A percentile compares a stretch with the other conserved stretches of the same genome.
Evolutionary conservation across 78 protist species (phyloP).

Genomic region (Cyanophora paradoxa): DNA sequence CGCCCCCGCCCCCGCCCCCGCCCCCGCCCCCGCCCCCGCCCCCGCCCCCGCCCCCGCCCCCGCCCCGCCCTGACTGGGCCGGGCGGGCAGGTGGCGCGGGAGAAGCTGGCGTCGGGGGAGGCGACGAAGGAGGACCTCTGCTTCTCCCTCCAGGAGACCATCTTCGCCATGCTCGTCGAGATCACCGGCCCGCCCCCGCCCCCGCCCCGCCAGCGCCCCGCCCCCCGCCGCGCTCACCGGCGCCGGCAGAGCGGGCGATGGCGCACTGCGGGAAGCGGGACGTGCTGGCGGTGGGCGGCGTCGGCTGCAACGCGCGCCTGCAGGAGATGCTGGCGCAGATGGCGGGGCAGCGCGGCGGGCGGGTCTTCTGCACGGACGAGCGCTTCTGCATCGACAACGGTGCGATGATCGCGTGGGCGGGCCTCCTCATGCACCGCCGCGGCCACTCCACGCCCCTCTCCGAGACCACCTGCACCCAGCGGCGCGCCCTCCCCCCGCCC

Average conservation of each 20-base stretch:
- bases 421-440: slow-evolving; percentile 50
- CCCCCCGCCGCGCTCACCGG: too few relatives aligned
- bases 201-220: too few relatives aligned
- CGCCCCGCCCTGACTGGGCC: too few relatives aligned
- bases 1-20: too few relatives aligned
- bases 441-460: slow-evolving; percentile 52
- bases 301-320: slow-evolving; percentile 79
- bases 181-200: too few relatives aligned
- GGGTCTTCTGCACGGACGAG: slow-evolving; percentile 72
- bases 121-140: slow-evolving; percentile 79
- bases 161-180: slow-evolving; percentile 97
- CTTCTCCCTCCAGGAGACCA: slow-evolving; percentile 85
- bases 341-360: slow-evolving; percentile 85
- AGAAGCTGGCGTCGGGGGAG: slow-evolving; percentile 9
- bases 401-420: slow-evolving; percentile 96
- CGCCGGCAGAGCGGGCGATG: slow-evolving; percentile 95
- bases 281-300: slow-evolving; percentile 98
- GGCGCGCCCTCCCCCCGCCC: neutral
- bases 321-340: slow-evolving; percentile 89
- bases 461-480: slow-evolving; percentile 81
- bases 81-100: neutral
- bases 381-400: slow-evolving; percentile 99
- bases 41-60: too few relatives aligned
- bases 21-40: too few relatives aligned
- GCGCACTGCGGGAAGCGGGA: slow-evolving; percentile 84